phyloP scores from a whole-genome alignment of 305 asterid species.

The Fraxinus xanthoxyloides region DNA sequence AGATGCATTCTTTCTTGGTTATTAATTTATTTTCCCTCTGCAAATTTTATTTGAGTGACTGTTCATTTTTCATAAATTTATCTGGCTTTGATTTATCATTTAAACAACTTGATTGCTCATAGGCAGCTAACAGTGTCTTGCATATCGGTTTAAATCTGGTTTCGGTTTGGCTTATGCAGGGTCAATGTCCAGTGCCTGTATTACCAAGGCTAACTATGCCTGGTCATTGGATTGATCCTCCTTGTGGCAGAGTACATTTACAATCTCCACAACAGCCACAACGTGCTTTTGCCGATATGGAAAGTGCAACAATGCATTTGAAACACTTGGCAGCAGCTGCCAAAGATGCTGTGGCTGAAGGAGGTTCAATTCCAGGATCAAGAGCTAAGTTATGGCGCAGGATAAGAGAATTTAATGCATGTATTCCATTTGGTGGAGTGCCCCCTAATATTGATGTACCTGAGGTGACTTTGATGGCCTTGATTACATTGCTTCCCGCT shows the following conservation, averaged over 20 bases:
- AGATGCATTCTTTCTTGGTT: slow-evolving; percentile 37
- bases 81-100: slow-evolving; percentile 13
- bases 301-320: slow-evolving; percentile 79
- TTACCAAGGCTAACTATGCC: slow-evolving; percentile 98
- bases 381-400: slow-evolving; percentile 99
- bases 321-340: slow-evolving; percentile 96
- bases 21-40: slow-evolving; percentile 19
- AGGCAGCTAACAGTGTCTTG: background rate
- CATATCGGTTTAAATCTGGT: slow-evolving; percentile 22
- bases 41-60: slow-evolving; percentile 3
- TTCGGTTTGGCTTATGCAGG: slow-evolving; percentile 53
- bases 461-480: slow-evolving; percentile 97
- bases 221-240: slow-evolving; percentile 97
- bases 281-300: slow-evolving; percentile 59
- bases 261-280: slow-evolving; percentile 49
- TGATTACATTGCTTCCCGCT: slow-evolving; percentile 95
- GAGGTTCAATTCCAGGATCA: slow-evolving; percentile 99
- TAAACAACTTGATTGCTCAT: slow-evolving; percentile 9
- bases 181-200: slow-evolving; percentile 86
- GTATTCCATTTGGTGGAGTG: slow-evolving; percentile 84
- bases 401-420: slow-evolving; percentile 96
- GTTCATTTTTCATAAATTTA: background rate
- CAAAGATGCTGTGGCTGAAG: slow-evolving; percentile 98
- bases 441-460: slow-evolving; percentile 91
- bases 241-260: slow-evolving; percentile 87